Conservation (phyloP, 1,284 basidiomycete genomes). For the Uromyces viciae-fabae region DNA sequence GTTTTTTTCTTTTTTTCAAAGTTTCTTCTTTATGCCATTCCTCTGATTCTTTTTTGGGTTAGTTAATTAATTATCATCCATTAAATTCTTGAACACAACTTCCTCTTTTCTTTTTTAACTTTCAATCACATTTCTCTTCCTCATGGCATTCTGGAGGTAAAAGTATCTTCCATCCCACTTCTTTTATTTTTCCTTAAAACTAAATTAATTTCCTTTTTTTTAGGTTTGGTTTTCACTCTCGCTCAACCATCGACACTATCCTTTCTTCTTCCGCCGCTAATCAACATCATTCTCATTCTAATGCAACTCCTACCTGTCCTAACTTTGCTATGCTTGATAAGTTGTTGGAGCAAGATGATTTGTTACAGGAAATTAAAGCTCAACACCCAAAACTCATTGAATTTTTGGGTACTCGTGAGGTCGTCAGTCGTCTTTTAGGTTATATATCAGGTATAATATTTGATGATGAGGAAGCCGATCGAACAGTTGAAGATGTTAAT, state of each 20-base stretch:
- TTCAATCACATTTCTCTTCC: not conserved
- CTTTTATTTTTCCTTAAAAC: not conserved
- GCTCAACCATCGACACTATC: conserved; percentile 43
- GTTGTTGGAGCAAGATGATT: conserved; percentile 87
- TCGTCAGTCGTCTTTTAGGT: conserved; percentile 71
- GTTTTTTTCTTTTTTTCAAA: too few relatives aligned
- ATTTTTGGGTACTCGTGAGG: conserved; percentile 74
- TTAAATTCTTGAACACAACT: too few relatives aligned
- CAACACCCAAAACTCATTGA: conserved; percentile 83
- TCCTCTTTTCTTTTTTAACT: too few relatives aligned
- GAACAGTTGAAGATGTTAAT: conserved; percentile 51
- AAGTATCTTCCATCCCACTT: not conserved
- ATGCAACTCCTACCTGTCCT: conserved; percentile 15
- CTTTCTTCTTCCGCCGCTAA: conserved; percentile 38
- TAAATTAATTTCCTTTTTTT: not conserved
- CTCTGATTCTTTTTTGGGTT: too few relatives aligned
- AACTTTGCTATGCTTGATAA: conserved; percentile 65
- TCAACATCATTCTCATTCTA: conserved; percentile 33
- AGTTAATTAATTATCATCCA: too few relatives aligned
- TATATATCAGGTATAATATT: conserved; percentile 82
- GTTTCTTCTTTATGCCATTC: too few relatives aligned
- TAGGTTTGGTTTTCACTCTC: conserved; percentile 43
- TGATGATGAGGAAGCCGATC: conserved; percentile 62
- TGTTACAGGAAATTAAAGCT: conserved; percentile 90
- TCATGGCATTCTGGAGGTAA: conserved; percentile 45